Percentiles rank a stretch among this genome's conserved stretches.
phyloP scores from a whole-genome alignment of 2,329 filamentous ascomycete genomes.

The Sporothrix variecibatus region DNA sequence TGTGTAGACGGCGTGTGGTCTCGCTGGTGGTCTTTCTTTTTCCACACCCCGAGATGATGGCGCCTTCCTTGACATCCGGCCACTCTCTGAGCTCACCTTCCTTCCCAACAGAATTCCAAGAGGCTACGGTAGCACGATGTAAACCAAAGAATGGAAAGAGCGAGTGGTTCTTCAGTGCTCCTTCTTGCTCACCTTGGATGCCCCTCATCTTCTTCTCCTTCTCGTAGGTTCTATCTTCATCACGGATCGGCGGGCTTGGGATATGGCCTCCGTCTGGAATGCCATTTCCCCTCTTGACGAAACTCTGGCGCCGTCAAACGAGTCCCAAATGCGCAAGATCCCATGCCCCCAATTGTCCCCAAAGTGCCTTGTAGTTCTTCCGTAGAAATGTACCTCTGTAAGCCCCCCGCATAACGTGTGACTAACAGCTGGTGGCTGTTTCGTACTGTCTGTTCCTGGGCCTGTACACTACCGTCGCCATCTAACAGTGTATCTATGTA shows the following conservation, averaged over 20 bases:
- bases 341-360: not conserved
- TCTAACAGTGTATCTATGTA: not conserved
- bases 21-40: not conserved
- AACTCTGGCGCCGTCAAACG: not conserved
- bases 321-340: not conserved
- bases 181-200: not conserved
- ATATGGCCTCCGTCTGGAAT: conserved; percentile 7
- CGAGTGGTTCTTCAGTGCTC: too few species aligned
- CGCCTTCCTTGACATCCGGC: not conserved
- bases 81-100: not conserved
- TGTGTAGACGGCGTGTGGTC: not conserved
- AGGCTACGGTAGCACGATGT: not conserved
- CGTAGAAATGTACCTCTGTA: not conserved
- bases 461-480: not conserved
- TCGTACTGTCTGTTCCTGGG: not conserved
- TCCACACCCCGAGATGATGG: not conserved
- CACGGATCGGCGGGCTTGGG: not conserved
- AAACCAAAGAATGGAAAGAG: not conserved
- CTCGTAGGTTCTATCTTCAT: not conserved
- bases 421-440: not conserved
- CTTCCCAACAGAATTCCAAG: conserved; percentile 17
- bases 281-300: conserved; percentile 5
- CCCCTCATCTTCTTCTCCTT: not conserved
- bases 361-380: not conserved
- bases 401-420: conserved; percentile 2